These are phyloP conservation scores for Simplicillium sp. DNA, from an alignment of 2,329 filamentous ascomycete genomes.

Conservation along the genomic window DNA sequence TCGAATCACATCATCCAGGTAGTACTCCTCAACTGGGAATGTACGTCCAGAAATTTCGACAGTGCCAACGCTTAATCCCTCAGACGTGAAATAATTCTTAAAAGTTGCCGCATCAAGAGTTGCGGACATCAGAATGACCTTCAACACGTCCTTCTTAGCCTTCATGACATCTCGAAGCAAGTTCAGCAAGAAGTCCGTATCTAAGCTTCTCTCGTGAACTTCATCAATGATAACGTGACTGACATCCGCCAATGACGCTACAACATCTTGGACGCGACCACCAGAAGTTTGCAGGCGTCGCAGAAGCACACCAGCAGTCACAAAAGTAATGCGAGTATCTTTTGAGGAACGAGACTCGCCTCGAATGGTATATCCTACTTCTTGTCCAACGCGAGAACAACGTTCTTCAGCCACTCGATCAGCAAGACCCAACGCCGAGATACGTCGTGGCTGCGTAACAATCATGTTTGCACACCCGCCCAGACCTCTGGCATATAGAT, in stretches of 20 bases:
- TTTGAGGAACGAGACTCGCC: conserved; percentile 72
- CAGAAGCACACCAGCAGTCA: conserved; percentile 89
- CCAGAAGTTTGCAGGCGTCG: conserved; percentile 86
- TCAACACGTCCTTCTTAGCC: conserved; percentile 67
- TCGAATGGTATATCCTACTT: conserved; percentile 86
- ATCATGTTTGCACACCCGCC: conserved; percentile 80
- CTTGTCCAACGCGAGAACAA: conserved; percentile 69
- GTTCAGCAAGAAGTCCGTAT: conserved; percentile 88
- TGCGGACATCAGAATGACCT: conserved; percentile 91
- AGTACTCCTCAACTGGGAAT: conserved; percentile 81
- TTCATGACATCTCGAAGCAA: conserved; percentile 75
- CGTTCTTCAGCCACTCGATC: conserved; percentile 92
- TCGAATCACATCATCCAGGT: conserved; percentile 77
- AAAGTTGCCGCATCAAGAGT: conserved; percentile 87
- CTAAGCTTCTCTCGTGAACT: conserved; percentile 88
- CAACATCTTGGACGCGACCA: conserved; percentile 68
- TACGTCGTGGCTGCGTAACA: conserved; percentile 89
- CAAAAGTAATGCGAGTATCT: conserved; percentile 84
- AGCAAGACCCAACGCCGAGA: conserved; percentile 86
- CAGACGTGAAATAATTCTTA: conserved; percentile 68
- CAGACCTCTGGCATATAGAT: conserved; percentile 67
- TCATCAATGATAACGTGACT: conserved; percentile 95
- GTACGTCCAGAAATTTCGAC: conserved; percentile 86
- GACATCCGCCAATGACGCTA: conserved; percentile 75
- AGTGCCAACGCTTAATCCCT: conserved; percentile 59